Evolutionary conservation across 129 eudicot genomes (phyloP), one percentile per base, ranked within the genome.

Genomic region (Arctium lappa): DNA sequence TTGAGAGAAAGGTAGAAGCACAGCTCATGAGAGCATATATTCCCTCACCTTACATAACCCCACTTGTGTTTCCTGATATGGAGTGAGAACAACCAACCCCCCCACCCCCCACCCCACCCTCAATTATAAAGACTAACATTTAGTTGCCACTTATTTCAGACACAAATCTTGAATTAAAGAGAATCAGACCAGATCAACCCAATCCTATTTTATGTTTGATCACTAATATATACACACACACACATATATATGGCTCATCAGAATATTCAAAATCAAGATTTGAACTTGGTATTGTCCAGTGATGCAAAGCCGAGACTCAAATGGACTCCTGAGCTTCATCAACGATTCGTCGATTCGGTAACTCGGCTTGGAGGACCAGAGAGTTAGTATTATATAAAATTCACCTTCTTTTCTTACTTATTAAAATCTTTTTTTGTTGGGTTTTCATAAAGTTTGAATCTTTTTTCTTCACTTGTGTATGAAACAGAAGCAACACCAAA

Each of bases 31-130:
- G 87, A 84, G 97, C 94, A 93, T 91, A 95, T 95, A 95, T 95
- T 93, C 98, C 94, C 87, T 81, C 80, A 82, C 74, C 92, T 89
- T 87, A 76, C 97, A 83, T 39, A 86, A 72, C 92, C 97, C 97
- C 96, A 94, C 97, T 79, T 78, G 83, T 95, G 97, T 93, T 89
- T 91, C 99, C 97, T 78, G 94, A 93, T 91, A 92, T 90, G 97
- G 93, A 78, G 99, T 88, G 97, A 91, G 89, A 95, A 90, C 90
- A 83, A 74, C 86, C 78, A 82, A 88, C 90, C 75, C 53, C 66
- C 86, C 84, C 79, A 73, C 75, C 53, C 66, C 86, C 84, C 79
- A 73, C 75, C 82, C 84, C 73, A 63, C 82, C 83, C 22, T 79
- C 82, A 81, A 74, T 87, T 89, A 89, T 86, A 86, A 86, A 86